Base-by-base conservation (phyloP, 2,329 filamentous ascomycete genomes). In the Calonectria pteridis region DNA sequence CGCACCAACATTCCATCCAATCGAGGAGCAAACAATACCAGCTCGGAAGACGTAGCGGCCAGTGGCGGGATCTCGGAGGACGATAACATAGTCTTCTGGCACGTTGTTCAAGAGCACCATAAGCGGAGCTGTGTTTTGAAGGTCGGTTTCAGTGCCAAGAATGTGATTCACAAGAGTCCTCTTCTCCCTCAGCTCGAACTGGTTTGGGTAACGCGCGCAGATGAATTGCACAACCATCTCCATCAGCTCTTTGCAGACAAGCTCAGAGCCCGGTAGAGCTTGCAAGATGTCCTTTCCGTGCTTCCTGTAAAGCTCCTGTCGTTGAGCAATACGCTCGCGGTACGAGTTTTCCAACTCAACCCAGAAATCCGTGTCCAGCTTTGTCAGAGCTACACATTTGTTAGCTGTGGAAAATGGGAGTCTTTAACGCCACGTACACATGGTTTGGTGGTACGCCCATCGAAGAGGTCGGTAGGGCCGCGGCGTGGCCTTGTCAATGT, bases 361-460 rank as follows among this genome's bases (percentile, higher is more conserved):
- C 95, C 95, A 98, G 91, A 93, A 98, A 81, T 97, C 93, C 0
- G 92, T 86, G 75, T 98, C 94, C 83, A 97, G 86, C 78, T 95
- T 97, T 53, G 90, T 92, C 11, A 96, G 86, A 2, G 94, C 94
- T 97, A 3, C 31, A 1, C 4, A 2, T 5, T 33, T 33, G 20
- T 46, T 58, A 88, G 93, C 78, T 1, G 14, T 14, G 28, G 0
- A 2, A 37, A 3, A 1, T 35, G 1, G 40, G 6, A 29, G 43
- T 0, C 37, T 13, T 9, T 20, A 3, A 20, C 1, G 1, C 4
- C 7, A 74, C 79, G 65, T 89, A 96, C 94, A 94, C 95, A 98
- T 97, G 0, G 95, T 97, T 81, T 98, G 95, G 81, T 97, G 94
- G 81, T 97, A 98, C 0, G 89, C 87, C 95, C 95, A 97, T 79